Conservation (phyloP, 768 basidiomycete genomes). For the Mycena galericulata region DNA sequence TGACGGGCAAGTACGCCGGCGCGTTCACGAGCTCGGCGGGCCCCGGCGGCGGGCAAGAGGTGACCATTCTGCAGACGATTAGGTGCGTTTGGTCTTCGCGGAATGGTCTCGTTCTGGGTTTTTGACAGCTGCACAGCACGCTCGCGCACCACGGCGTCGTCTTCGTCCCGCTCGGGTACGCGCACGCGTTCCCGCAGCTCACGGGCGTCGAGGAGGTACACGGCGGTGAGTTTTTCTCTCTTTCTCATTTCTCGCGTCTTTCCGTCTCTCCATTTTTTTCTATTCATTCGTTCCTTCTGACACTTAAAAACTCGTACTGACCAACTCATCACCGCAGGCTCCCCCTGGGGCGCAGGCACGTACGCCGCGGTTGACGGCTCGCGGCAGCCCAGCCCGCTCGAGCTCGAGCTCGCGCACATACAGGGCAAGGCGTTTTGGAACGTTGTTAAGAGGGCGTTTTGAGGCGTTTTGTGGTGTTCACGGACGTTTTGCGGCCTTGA, state of each 20-base stretch:
- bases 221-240: slow-evolving; percentile 50
- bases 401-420: slow-evolving; percentile 37
- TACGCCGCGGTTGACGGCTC: slow-evolving; percentile 65
- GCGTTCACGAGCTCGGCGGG: slow-evolving; percentile 80
- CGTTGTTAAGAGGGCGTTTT: too few relatives aligned
- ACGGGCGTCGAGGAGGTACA: slow-evolving; percentile 63
- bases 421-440: too few relatives aligned
- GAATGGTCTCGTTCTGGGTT: too few relatives aligned
- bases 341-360: slow-evolving; percentile 85
- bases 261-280: too few relatives aligned
- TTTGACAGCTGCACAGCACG: slow-evolving; percentile 50
- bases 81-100: not conserved
- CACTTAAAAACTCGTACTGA: too few relatives aligned
- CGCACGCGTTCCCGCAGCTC: slow-evolving; percentile 54
- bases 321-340: too few relatives aligned
- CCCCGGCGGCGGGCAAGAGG: slow-evolving; percentile 85
- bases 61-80: slow-evolving; percentile 62
- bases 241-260: too few relatives aligned
- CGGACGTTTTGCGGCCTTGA: too few relatives aligned
- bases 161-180: slow-evolving; percentile 81
- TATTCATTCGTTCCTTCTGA: too few relatives aligned
- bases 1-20: slow-evolving; percentile 82
- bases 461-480: too few relatives aligned
- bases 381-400: slow-evolving; percentile 70
- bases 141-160: slow-evolving; percentile 80